Evolutionary conservation across 257 asterid species (phyloP).

Genomic region (Verbena officinalis): DNA sequence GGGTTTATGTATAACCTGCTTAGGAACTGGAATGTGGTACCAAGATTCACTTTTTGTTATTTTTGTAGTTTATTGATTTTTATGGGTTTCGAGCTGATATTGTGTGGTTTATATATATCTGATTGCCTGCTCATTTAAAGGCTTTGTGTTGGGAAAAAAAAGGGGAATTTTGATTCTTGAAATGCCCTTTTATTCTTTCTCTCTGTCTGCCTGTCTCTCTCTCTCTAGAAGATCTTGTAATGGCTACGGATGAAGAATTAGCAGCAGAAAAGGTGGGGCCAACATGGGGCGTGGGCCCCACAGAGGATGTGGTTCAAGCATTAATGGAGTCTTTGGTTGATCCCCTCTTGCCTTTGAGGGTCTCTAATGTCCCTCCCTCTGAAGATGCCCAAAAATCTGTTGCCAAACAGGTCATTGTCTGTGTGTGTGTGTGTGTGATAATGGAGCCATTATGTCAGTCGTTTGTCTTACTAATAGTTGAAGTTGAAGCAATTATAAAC

Average conservation of each 20-base stretch:
- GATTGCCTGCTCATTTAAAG: too few species aligned
- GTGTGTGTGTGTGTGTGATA: not conserved
- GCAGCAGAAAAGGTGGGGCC: conserved; percentile 19
- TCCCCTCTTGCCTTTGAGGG: conserved; percentile 50
- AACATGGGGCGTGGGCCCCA: conserved; percentile 36
- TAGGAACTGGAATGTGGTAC: not conserved
- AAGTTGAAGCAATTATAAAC: not conserved
- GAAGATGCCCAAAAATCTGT: conserved; percentile 42
- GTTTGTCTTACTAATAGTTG: too few species aligned
- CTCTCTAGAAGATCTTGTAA: not conserved
- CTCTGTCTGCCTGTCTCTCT: not conserved
- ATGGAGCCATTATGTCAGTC: not conserved
- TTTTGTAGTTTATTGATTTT: not conserved
- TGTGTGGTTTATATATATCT: not conserved
- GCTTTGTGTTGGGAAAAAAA: not conserved
- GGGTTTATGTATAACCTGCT: conserved; percentile 14
- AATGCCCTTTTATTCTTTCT: not conserved
- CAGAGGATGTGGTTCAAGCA: conserved; percentile 50
- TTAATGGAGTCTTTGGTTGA: conserved; percentile 56
- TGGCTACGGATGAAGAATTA: conserved; percentile 25
- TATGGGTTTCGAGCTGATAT: not conserved
- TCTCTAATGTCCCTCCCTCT: conserved; percentile 41
- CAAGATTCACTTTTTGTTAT: conserved; percentile 1
- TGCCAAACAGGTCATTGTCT: conserved; percentile 57
- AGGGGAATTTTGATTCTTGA: not conserved